These are phyloP conservation scores for Begonia masoniana DNA, from an alignment of 306 rosid genomes.

Conservation along the genomic window DNA sequence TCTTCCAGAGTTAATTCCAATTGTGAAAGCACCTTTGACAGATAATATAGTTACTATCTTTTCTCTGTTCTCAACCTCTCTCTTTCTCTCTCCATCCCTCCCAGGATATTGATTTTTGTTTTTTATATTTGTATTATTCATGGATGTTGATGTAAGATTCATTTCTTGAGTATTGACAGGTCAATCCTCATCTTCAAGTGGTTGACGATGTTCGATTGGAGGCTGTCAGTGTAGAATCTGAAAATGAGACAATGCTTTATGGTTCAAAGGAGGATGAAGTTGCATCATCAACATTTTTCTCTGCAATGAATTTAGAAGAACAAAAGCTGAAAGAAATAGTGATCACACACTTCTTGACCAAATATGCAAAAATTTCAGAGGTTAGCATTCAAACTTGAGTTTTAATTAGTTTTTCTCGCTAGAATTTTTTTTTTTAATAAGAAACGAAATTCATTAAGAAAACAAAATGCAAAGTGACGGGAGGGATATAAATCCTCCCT, in stretches of 20 bases:
- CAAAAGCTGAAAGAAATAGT: conserved; percentile 53
- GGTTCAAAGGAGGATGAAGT: conserved; percentile 59
- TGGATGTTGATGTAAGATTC: neutral
- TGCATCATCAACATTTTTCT: conserved; percentile 43
- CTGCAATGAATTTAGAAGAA: conserved; percentile 40
- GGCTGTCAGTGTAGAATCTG: conserved; percentile 35
- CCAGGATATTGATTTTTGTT: too few relatives aligned
- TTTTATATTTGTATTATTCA: too few relatives aligned
- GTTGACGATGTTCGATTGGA: conserved; percentile 49
- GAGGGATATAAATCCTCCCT: too few relatives aligned
- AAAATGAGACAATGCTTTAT: conserved; percentile 24
- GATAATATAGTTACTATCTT: conserved; percentile 33
- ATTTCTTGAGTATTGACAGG: conserved; percentile 25
- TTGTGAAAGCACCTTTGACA: conserved; percentile 42
- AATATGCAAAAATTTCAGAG: conserved; percentile 63
- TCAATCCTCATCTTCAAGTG: conserved; percentile 77
- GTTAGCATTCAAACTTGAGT: conserved; percentile 15
- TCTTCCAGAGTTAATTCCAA: conserved; percentile 54
- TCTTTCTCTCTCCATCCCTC: conserved; percentile 5
- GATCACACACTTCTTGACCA: conserved; percentile 47
- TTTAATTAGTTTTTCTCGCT: too few relatives aligned
- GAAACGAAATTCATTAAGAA: too few relatives aligned
- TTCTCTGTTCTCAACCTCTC: neutral
- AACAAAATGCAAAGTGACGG: too few relatives aligned
- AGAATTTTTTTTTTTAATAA: too few relatives aligned